These are phyloP conservation scores for Spergularia azorica DNA, from an alignment of 179 eudicot genomes.

Conservation along the genomic window DNA sequence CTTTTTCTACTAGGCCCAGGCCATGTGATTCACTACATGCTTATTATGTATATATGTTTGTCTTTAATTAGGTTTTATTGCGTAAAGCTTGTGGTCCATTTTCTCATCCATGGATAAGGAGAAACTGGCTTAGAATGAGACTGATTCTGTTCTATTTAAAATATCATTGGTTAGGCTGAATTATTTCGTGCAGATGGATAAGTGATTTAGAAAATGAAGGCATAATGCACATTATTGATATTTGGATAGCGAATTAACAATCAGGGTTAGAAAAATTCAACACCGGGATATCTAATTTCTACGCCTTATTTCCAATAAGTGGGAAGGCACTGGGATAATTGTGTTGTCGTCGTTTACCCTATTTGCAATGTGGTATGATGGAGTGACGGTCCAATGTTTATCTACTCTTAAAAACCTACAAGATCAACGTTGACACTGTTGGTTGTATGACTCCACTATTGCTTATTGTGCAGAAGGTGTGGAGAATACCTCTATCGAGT, in stretches of 20 bases:
- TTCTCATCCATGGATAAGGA: neutral
- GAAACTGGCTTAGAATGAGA: neutral
- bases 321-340: no score
- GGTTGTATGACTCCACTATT: no score
- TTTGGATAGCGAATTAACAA: neutral
- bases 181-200: neutral
- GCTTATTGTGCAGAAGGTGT: no score
- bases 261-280: no score
- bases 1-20: neutral
- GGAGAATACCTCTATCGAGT: no score
- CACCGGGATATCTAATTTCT: no score
- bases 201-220: neutral
- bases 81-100: neutral
- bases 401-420: no score
- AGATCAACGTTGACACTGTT: no score
- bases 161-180: neutral
- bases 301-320: no score
- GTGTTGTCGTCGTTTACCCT: no score
- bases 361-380: no score
- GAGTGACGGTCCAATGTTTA: no score
- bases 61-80: neutral
- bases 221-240: neutral
- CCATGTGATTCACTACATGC: neutral
- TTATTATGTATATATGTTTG: neutral
- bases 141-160: neutral